phyloP scores from a whole-genome alignment of 495 filamentous ascomycete genomes.

The Rostrohypoxylon terebratum region DNA sequence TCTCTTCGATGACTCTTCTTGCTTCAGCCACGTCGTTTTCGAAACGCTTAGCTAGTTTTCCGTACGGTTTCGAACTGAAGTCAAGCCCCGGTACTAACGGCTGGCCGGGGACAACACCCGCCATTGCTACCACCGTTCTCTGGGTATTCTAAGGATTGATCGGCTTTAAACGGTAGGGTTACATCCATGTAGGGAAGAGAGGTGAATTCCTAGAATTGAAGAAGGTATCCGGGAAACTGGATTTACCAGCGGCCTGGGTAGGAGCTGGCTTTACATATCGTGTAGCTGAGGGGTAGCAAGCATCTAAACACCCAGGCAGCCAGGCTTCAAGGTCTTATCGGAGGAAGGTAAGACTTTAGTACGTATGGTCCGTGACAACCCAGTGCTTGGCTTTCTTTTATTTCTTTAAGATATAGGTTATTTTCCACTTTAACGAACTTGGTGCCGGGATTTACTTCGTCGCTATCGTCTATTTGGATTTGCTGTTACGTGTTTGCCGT shows the following conservation, averaged over 20 bases:
- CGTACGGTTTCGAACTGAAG: constrained; percentile 7
- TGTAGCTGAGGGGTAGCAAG: background rate
- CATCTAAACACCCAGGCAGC: background rate
- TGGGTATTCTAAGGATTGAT: background rate
- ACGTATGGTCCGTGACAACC: constrained; percentile 11
- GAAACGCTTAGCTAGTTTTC: constrained; percentile 1
- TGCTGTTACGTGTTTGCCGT: background rate
- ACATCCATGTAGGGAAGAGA: background rate
- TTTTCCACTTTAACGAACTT: background rate
- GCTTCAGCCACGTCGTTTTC: background rate
- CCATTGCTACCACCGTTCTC: background rate
- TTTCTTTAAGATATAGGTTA: background rate
- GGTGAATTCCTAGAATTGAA: background rate
- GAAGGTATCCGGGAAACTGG: background rate
- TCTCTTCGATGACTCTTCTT: background rate
- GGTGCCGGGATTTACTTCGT: background rate
- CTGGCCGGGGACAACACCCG: constrained; percentile 5
- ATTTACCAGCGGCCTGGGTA: background rate
- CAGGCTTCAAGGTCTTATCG: background rate
- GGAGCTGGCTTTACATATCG: background rate
- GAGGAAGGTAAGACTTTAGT: constrained; percentile 6
- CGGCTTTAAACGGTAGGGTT: background rate
- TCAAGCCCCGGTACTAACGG: constrained; percentile 4
- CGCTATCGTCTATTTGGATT: background rate
- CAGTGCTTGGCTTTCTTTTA: constrained; percentile 1